Base-by-base conservation (phyloP, 2,329 filamentous ascomycete genomes). In the Fusarium poae region DNA sequence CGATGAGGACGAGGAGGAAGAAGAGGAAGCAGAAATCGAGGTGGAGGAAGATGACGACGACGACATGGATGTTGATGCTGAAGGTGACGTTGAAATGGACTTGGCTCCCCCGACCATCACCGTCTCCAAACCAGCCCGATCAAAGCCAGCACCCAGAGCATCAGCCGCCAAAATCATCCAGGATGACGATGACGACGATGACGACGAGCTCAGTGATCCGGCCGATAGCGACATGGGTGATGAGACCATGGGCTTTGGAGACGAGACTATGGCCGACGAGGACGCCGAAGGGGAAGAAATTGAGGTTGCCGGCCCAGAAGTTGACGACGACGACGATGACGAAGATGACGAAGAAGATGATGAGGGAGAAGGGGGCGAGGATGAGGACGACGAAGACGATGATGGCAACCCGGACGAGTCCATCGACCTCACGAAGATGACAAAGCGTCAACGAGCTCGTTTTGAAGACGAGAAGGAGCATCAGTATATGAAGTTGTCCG, bases 401-500 rank as follows among this genome's bases (percentile, higher is more conserved):
- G 77, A 76, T 6, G 83, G 80, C 60, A 86, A 83, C 72, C 80
- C 80, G 35, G 85, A 78, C 7, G 86, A 81, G 42, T 84, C 85
- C 6, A 85, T 83, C 0, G 85, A 88, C 70, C 75, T 88, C 34
- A 81, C 84, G 35, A 88, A 87, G 77, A 86, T 89, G 85, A 89
- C 87, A 6, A 86, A 86, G 72, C 82, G 87, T 23, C 87, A 89
- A 73, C 81, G 87, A 39, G 87, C 87, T 27, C 82, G 86, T 18
- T 88, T 89, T 51, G 86, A 87, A 53, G 86, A 88, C 37, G 82
- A 77, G 18, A 62, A 62, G 68, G 83, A 80, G 44, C 84, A 82
- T 75, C 83, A 85, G 71, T 86, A 82, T 74, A 84, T 89, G 83
- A 88, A 89, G 75, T 76, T 89, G 1, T 88, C 87, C 5, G 86